Percentiles rank a stretch among this genome's conserved stretches.
Evolutionary conservation across 1,284 basidiomycete species (phyloP).

Genomic region (Termitomyces sp.): DNA sequence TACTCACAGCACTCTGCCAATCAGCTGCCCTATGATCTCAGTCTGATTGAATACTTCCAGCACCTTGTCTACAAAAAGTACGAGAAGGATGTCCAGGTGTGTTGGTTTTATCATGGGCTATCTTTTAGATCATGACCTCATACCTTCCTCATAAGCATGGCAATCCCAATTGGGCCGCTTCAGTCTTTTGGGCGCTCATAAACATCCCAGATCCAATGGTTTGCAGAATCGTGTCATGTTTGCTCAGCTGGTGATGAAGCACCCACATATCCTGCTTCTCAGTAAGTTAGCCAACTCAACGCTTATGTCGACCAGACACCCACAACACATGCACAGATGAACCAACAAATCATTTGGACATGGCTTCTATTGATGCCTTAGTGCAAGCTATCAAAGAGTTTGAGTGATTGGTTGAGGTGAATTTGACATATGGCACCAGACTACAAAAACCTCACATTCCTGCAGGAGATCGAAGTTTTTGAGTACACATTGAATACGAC

Average conservation of each 20-base stretch:
- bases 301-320: background rate
- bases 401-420: constrained; percentile 33
- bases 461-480: constrained; percentile 99
- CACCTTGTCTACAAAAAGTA: constrained; percentile 75
- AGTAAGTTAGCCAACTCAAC: constrained; percentile 35
- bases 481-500: constrained; percentile 99
- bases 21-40: constrained; percentile 92
- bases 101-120: constrained; percentile 12
- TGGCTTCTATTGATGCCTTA: constrained; percentile 94
- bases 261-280: constrained; percentile 85
- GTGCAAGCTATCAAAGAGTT: constrained; percentile 95
- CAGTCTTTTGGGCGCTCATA: constrained; percentile 92
- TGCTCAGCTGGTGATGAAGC: constrained; percentile 90
- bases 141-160: constrained; percentile 65
- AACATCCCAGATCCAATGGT: constrained; percentile 94
- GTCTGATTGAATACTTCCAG: constrained; percentile 95
- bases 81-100: constrained; percentile 81
- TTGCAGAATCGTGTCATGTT: constrained; percentile 93
- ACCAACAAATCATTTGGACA: constrained; percentile 93
- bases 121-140: background rate
- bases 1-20: constrained; percentile 99
- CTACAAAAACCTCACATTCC: constrained; percentile 90
- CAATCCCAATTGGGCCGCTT: constrained; percentile 92
- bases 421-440: constrained; percentile 85
- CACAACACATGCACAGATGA: constrained; percentile 43